These are phyloP conservation scores for Trematosphaeria pertusa DNA, from an alignment of 2,329 filamentous ascomycete species.

Conservation along the genomic window DNA sequence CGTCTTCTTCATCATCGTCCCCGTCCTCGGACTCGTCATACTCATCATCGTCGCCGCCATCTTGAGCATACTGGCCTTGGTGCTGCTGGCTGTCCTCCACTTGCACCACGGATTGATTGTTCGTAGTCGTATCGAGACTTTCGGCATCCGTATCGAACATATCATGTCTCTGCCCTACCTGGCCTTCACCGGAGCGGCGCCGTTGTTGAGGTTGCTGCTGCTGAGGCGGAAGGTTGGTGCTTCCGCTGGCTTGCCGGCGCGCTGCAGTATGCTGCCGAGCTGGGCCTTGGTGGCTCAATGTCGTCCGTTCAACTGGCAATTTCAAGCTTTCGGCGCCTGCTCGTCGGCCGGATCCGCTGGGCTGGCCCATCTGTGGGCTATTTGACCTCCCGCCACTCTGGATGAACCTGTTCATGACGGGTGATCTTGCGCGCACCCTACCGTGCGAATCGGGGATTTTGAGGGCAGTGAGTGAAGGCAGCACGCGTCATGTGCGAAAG, in stretches of 20 bases:
- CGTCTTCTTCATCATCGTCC: conserved; percentile 18
- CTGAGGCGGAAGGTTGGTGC: not conserved
- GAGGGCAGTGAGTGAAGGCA: conserved; percentile 5
- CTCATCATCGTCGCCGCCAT: conserved; percentile 12
- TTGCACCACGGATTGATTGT: conserved; percentile 26
- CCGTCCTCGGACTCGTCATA: conserved; percentile 14
- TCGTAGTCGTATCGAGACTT: conserved; percentile 44
- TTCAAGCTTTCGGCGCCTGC: conserved; percentile 31
- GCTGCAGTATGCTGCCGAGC: conserved; percentile 7
- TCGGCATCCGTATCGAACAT: conserved; percentile 48
- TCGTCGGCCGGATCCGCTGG: conserved; percentile 21
- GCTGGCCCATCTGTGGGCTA: conserved; percentile 24
- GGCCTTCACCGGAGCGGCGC: conserved; percentile 20
- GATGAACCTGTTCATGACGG: conserved; percentile 33
- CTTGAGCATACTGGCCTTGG: conserved; percentile 13
- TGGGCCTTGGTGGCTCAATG: conserved; percentile 18
- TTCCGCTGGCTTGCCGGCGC: conserved; percentile 4
- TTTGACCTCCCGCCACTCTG: conserved; percentile 16
- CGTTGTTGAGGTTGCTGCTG: conserved; percentile 24
- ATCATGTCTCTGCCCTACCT: conserved; percentile 25
- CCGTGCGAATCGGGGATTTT: no score
- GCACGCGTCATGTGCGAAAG: conserved; percentile 14
- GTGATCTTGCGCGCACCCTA: no score
- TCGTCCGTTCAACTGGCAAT: conserved; percentile 18
- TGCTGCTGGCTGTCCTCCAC: conserved; percentile 23